These are phyloP conservation scores for Botryotinia convoluta DNA, from an alignment of 2,329 filamentous ascomycete species.

Conservation along the genomic window DNA sequence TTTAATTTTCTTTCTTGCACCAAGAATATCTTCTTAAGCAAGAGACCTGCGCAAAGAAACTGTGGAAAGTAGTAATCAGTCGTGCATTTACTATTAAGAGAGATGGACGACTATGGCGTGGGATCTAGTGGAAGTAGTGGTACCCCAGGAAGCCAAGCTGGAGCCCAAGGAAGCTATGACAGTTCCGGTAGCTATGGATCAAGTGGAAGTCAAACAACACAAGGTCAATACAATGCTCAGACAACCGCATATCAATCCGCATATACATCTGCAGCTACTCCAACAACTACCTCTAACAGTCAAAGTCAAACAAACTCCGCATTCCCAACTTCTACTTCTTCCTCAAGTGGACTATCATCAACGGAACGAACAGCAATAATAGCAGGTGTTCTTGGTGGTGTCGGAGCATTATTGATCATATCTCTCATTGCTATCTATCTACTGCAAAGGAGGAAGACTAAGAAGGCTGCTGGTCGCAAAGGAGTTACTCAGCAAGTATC, in stretches of 20 bases:
- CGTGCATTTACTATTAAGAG: background rate
- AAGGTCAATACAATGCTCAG: background rate
- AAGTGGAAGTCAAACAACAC: background rate
- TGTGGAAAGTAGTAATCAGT: background rate
- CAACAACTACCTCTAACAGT: constrained; percentile 18
- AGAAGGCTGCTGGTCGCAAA: constrained; percentile 12
- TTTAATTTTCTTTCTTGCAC: background rate
- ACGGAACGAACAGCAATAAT: constrained; percentile 24
- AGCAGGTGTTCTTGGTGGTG: constrained; percentile 26
- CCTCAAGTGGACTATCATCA: constrained; percentile 18
- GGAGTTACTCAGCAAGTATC: constrained; percentile 23
- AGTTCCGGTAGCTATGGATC: background rate
- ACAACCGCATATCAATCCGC: constrained; percentile 9
- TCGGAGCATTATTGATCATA: constrained; percentile 25
- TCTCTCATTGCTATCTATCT: constrained; percentile 25
- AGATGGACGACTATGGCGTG: constrained; percentile 4
- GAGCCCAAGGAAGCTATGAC: background rate
- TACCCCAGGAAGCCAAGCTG: background rate
- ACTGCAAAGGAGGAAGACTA: constrained; percentile 25
- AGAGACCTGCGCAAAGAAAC: background rate
- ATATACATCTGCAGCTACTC: constrained; percentile 20
- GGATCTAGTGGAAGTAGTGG: background rate
- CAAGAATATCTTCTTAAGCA: background rate
- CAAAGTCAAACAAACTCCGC: constrained; percentile 15
- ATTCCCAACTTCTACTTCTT: constrained; percentile 17